These are phyloP conservation scores for Dictyostelium brefeldianum DNA, from an alignment of 78 protist genomes.

Conservation along the genomic window DNA sequence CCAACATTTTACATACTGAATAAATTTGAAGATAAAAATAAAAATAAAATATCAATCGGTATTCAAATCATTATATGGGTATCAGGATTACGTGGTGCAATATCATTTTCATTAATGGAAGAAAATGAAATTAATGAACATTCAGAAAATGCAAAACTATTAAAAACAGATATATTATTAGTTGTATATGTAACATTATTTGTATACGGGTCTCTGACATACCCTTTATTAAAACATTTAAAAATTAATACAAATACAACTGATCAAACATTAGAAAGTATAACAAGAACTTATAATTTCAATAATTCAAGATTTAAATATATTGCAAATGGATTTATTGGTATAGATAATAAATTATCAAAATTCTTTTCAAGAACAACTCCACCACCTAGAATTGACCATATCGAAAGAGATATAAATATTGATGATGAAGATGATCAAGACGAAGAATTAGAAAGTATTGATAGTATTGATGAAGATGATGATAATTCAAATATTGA, in stretches of 20 bases:
- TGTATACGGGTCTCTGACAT: slow-evolving; percentile 42
- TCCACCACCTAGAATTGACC: too few relatives aligned
- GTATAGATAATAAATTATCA: too few relatives aligned
- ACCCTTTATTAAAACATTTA: slow-evolving; percentile 36
- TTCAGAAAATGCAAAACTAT: background rate
- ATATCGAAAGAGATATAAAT: too few relatives aligned
- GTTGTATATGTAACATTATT: slow-evolving; percentile 31
- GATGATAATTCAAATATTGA: too few relatives aligned
- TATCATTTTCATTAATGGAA: slow-evolving; percentile 89
- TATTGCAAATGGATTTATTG: too few relatives aligned
- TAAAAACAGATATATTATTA: slow-evolving; percentile 27
- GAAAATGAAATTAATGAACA: slow-evolving; percentile 7
- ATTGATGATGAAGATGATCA: too few relatives aligned
- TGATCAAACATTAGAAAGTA: too few relatives aligned
- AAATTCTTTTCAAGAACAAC: too few relatives aligned
- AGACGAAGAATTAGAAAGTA: too few relatives aligned
- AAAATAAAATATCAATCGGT: background rate
- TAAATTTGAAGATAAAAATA: background rate
- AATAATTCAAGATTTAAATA: too few relatives aligned
- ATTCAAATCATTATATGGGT: slow-evolving; percentile 80
- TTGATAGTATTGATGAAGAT: too few relatives aligned
- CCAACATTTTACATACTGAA: slow-evolving; percentile 13
- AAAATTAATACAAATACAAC: slow-evolving; percentile 11
- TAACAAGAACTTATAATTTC: too few relatives aligned
- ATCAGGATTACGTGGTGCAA: slow-evolving; percentile 93